Percentiles rank a stretch among this genome's conserved stretches.
These are phyloP conservation scores for Penicillium canariense DNA, from an alignment of 495 filamentous ascomycete species.

Conservation along the genomic window DNA sequence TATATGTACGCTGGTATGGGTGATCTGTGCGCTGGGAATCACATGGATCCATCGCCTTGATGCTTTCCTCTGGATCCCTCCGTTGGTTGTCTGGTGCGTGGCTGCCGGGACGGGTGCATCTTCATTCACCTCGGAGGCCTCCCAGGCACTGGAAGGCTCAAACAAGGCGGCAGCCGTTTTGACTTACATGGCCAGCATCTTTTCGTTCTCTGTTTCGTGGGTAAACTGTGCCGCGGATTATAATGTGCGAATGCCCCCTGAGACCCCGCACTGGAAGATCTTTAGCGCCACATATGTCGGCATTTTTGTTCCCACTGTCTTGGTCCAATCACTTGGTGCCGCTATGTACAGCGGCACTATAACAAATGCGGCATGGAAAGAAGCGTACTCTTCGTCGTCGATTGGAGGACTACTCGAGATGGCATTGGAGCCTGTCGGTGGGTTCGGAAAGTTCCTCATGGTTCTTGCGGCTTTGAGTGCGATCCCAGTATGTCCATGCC, in stretches of 20 bases:
- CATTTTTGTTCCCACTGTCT: conserved; percentile 58
- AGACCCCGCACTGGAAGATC: conserved; percentile 47
- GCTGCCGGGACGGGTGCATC: conserved; percentile 35
- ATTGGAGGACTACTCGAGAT: conserved; percentile 60
- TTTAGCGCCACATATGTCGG: conserved; percentile 63
- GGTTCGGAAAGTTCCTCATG: conserved; percentile 40
- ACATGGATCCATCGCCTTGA: conserved; percentile 29
- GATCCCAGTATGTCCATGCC: conserved; percentile 27
- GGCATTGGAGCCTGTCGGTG: conserved; percentile 50
- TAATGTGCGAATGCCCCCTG: conserved; percentile 61
- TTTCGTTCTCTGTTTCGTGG: conserved; percentile 65
- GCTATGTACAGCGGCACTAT: conserved; percentile 58
- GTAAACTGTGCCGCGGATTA: conserved; percentile 65
- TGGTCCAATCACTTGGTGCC: conserved; percentile 64
- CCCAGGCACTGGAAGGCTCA: conserved; percentile 43
- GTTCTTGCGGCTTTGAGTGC: conserved; percentile 35
- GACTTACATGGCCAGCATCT: conserved; percentile 61
- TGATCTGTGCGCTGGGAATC: conserved; percentile 24
- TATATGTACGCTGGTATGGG: conserved; percentile 26
- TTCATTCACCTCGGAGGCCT: conserved; percentile 30
- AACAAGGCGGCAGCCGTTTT: conserved; percentile 56
- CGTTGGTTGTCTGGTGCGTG: conserved; percentile 40
- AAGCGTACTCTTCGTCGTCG: conserved; percentile 51
- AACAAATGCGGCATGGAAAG: conserved; percentile 40
- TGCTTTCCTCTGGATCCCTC: conserved; percentile 35